phyloP scores from a whole-genome alignment of 441 rosid genomes.

The Adansonia madagascariensis region DNA sequence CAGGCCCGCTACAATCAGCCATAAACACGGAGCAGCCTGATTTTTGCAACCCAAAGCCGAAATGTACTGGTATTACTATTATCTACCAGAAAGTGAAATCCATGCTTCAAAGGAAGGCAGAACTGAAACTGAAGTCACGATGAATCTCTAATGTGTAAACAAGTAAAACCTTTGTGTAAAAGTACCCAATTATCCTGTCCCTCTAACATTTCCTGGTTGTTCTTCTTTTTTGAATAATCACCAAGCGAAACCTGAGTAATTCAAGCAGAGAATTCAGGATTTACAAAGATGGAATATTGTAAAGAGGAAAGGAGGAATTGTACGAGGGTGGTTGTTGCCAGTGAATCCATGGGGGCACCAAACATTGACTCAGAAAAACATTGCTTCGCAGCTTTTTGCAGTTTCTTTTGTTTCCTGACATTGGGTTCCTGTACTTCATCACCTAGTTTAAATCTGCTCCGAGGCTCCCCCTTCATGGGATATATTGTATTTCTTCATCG shows the following conservation, averaged over 20 bases:
- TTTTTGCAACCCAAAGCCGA: neutral
- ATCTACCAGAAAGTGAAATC: neutral
- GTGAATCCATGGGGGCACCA: constrained; percentile 83
- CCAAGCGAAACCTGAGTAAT: constrained; percentile 12
- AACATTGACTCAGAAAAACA: constrained; percentile 68
- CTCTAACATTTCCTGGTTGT: constrained; percentile 26
- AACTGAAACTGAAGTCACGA: neutral
- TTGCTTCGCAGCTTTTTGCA: constrained; percentile 81
- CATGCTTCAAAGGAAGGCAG: neutral
- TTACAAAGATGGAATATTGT: constrained; percentile 31
- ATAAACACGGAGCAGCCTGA: too few species aligned
- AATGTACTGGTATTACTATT: neutral
- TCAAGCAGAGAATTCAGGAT: constrained; percentile 20
- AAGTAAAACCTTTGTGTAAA: constrained; percentile 27
- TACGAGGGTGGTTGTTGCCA: constrained; percentile 59
- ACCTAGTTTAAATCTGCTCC: constrained; percentile 85
- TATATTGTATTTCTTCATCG: neutral
- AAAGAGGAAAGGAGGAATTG: constrained; percentile 37
- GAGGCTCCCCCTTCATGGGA: constrained; percentile 53
- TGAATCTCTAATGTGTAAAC: constrained; percentile 29
- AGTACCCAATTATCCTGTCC: constrained; percentile 21
- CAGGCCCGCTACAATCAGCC: too few species aligned
- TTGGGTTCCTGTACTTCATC: constrained; percentile 83
- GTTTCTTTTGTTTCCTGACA: constrained; percentile 71
- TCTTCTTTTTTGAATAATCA: constrained; percentile 30